phyloP scores from a whole-genome alignment of 768 basidiomycete genomes.

The Lactarius sanguifluus region DNA sequence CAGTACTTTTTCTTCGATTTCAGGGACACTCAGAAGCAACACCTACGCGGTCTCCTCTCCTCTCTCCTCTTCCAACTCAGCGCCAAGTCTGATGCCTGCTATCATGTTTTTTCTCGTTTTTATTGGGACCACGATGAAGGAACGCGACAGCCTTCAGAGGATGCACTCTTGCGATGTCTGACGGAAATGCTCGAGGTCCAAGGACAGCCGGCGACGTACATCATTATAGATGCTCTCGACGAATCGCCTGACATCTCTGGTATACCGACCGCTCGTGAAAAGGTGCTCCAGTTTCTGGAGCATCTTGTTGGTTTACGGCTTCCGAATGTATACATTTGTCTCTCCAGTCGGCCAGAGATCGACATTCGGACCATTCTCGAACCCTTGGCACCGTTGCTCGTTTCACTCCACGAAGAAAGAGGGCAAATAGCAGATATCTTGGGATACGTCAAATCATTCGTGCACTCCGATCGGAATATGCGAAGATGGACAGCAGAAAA shows the following conservation, averaged over 20 bases:
- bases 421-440: conserved; percentile 5
- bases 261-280: too few species aligned
- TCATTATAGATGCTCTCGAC: too few species aligned
- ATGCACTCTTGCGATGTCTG: conserved; percentile 2
- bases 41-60: too few species aligned
- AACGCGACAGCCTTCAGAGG: not conserved
- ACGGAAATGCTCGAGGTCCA: conserved; percentile 3
- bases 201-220: too few species aligned
- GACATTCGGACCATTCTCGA: not conserved
- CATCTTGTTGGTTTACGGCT: not conserved
- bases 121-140: conserved; percentile 3
- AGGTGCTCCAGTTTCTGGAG: not conserved
- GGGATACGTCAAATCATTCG: too few species aligned
- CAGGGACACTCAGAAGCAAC: too few species aligned
- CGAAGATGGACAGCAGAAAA: too few species aligned
- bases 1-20: not conserved
- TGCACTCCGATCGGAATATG: too few species aligned
- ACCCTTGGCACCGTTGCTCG: not conserved
- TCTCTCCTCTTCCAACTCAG: too few species aligned
- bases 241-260: too few species aligned
- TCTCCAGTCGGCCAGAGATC: not conserved
- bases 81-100: too few species aligned
- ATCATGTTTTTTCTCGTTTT: not conserved
- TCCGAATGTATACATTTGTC: conserved; percentile 4
- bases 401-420: conserved; percentile 12